Evolutionary conservation across 805 yeast genomes (phyloP).

Genomic region (Yamadazyma olivae): DNA sequence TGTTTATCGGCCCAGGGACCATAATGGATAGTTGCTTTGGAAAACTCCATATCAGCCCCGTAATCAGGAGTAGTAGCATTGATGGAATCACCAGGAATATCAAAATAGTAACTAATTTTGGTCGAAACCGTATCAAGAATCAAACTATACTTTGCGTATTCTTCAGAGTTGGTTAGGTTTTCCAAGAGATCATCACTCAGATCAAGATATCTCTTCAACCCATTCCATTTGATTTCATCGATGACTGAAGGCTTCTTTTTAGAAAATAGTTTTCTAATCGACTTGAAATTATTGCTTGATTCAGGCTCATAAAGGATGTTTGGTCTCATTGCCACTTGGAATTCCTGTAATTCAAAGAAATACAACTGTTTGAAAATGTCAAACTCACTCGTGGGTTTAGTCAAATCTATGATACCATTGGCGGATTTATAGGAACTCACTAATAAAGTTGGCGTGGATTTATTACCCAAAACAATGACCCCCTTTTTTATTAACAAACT

Average conservation of each 20-base stretch:
- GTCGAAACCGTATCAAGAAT: slow-evolving; percentile 60
- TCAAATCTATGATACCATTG: slow-evolving; percentile 56
- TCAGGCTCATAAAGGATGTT: slow-evolving; percentile 61
- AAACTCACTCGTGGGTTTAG: slow-evolving; percentile 38
- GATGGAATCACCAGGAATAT: slow-evolving; percentile 55
- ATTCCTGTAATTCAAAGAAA: slow-evolving; percentile 45
- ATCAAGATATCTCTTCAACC: slow-evolving; percentile 67
- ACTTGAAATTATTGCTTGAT: slow-evolving; percentile 1
- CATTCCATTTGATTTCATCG: slow-evolving; percentile 55
- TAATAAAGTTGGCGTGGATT: slow-evolving; percentile 68
- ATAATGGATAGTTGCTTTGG: slow-evolving; percentile 66
- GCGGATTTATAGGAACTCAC: slow-evolving; percentile 58
- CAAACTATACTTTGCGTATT: slow-evolving; percentile 79
- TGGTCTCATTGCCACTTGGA: slow-evolving; percentile 63
- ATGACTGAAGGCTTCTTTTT: neutral
- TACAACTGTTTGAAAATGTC: slow-evolving; percentile 56
- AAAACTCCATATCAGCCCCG: slow-evolving; percentile 59
- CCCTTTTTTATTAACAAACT: slow-evolving; percentile 59
- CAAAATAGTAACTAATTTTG: slow-evolving; percentile 62
- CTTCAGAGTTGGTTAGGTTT: slow-evolving; percentile 40
- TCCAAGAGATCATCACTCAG: slow-evolving; percentile 28
- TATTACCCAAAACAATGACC: slow-evolving; percentile 77
- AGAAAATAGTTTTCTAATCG: slow-evolving; percentile 1
- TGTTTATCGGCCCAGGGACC: slow-evolving; percentile 98
- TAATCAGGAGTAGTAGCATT: slow-evolving; percentile 23